Base-by-base conservation (phyloP, 1,139 yeast species). In the Komagataea norvegica region DNA sequence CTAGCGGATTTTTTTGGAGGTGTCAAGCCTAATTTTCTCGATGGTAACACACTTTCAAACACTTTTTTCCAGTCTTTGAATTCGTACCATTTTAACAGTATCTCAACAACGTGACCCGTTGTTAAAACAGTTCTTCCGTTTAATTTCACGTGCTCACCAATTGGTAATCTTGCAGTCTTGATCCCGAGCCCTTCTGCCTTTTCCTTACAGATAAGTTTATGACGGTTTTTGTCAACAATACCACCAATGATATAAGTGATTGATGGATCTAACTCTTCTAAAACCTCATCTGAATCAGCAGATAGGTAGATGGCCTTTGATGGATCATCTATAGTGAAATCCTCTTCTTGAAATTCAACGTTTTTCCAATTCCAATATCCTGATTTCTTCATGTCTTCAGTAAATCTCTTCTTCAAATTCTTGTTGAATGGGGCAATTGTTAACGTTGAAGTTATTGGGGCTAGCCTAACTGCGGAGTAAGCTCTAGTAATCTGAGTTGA, bases 201-300 rank as follows among this genome's bases (percentile, higher is more conserved):
- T 48, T 83, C 72, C 40, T 77, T 70, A 60, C 98, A 91, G 35
- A 91, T 62, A 45, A 71, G 69, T 61, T 89, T 89, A 65, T 91
- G 84, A 49, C 97, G 73, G 47, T 94, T 94, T 60, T 89, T 91
- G 60, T 91, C 98, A 8, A 91, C 97, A 38, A 91, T 89, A 1
- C 98, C 98, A 8, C 98, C 98, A 37, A 91, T 79, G 33, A 89
- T 75, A 52, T 91, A 91, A 0, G 93, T 83, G 58, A 72, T 70
- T 5, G 79, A 81, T 5, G 79, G 75, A 44, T 81, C 79, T 35
- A 91, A 64, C 9, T 63, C 67, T 15, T 72, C 74, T 25, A 83
- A 62, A 16, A 73, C 72, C 20, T 83, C 83, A 14, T 80, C 84
- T 0, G 95, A 80, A 52, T 91, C 98, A 1, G 97, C 95, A 1